Percentiles rank a stretch among this genome's conserved stretches.
Conservation (phyloP, 2,329 filamentous ascomycete genomes). For the Chalaropsis ovoidea region DNA sequence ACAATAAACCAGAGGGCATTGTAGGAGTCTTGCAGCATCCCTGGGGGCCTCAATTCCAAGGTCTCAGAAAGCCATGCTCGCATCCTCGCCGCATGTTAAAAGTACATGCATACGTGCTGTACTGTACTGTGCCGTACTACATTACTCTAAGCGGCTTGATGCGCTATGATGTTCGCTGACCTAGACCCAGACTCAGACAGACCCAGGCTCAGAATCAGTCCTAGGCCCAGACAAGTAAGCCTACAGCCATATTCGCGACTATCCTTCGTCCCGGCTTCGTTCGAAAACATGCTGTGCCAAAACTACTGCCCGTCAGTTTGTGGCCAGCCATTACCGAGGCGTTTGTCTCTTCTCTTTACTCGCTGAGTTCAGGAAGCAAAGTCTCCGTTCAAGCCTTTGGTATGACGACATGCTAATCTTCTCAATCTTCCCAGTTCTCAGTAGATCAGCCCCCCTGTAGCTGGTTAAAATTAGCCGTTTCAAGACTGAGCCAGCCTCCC, state of each 20-base stretch:
- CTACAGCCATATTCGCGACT: too few species aligned
- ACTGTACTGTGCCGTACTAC: conserved; percentile 11
- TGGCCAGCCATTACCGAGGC: too few species aligned
- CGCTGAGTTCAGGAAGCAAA: background rate
- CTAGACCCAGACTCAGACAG: background rate
- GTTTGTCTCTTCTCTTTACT: background rate
- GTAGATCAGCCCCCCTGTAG: conserved; percentile 5
- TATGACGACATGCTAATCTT: background rate
- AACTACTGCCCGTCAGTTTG: too few species aligned
- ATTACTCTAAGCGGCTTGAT: conserved; percentile 2
- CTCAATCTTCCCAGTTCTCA: too few species aligned
- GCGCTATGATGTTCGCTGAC: background rate
- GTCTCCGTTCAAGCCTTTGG: background rate
- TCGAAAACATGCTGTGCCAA: too few species aligned
- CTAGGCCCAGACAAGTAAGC: background rate
- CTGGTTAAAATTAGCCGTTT: conserved; percentile 4
- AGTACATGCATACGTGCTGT: background rate
- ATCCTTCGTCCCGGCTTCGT: too few species aligned
- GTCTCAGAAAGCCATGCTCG: background rate
- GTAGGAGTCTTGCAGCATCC: background rate
- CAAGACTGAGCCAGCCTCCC: background rate
- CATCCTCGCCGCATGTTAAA: background rate
- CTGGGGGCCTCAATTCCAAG: background rate
- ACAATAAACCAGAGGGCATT: too few species aligned
- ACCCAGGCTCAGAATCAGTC: background rate